Evolutionary conservation across 2,329 filamentous ascomycete genomes (phyloP).

Genomic region (Macroventuria anomochaeta): DNA sequence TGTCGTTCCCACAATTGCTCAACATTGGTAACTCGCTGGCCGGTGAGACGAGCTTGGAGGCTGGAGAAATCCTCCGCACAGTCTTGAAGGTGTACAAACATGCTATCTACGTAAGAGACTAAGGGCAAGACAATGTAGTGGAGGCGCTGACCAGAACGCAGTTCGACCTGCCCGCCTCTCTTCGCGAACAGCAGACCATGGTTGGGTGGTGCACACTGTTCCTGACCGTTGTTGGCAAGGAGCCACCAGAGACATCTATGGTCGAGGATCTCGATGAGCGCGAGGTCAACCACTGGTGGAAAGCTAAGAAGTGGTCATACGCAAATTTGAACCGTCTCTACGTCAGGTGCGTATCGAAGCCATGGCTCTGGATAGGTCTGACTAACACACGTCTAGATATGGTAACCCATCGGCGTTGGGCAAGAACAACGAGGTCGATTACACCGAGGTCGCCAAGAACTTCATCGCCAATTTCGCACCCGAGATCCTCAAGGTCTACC

Average conservation of each 20-base stretch:
- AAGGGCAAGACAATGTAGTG: neutral
- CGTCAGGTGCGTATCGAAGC: conserved; percentile 69
- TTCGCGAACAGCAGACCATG: conserved; percentile 82
- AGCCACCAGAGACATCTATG: conserved; percentile 79
- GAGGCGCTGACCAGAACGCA: conserved; percentile 51
- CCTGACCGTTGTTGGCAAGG: conserved; percentile 85
- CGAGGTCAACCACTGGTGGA: conserved; percentile 98
- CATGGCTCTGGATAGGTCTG: neutral
- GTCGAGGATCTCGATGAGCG: conserved; percentile 81
- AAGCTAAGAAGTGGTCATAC: conserved; percentile 99
- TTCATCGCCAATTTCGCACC: conserved; percentile 93
- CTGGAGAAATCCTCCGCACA: conserved; percentile 93
- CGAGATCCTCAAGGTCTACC: conserved; percentile 93
- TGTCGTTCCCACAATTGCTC: conserved; percentile 86
- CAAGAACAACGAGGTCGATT: conserved; percentile 76
- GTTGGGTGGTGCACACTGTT: conserved; percentile 97
- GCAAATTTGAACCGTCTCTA: conserved; percentile 96
- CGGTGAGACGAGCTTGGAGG: conserved; percentile 89
- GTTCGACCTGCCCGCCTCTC: conserved; percentile 82
- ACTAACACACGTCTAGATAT: conserved; percentile 67
- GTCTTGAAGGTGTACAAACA: conserved; percentile 98
- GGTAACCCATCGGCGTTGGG: conserved; percentile 82
- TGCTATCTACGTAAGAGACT: conserved; percentile 81
- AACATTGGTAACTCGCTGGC: conserved; percentile 87
- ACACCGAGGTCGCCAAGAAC: conserved; percentile 82